Percentiles rank a stretch among this genome's conserved stretches.
Evolutionary conservation across 768 basidiomycete genomes (phyloP).

Genomic region (Fistulinella prunicolor): DNA sequence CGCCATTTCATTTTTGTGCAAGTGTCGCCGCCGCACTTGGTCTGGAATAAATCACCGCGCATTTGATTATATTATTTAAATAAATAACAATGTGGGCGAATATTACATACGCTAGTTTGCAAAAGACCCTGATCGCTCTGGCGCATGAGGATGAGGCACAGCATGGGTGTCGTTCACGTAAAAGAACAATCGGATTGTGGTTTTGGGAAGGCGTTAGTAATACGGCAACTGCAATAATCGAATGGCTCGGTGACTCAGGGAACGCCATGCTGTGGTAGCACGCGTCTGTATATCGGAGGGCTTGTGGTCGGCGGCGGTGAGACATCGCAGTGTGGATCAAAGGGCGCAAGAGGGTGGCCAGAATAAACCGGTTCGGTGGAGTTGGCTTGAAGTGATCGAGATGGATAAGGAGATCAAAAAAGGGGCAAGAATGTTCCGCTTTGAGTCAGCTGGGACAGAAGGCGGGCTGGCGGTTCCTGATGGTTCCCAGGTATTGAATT

Average conservation of each 20-base stretch:
- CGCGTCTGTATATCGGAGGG: neutral
- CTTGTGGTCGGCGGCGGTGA: slow-evolving; percentile 6
- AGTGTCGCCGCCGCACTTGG: neutral
- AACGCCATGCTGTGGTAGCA: slow-evolving; percentile 3
- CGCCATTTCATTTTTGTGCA: slow-evolving; percentile 12
- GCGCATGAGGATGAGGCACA: slow-evolving; percentile 7
- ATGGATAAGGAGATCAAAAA: slow-evolving; percentile 22
- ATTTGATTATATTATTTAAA: too few relatives aligned
- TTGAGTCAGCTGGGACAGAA: slow-evolving; percentile 26
- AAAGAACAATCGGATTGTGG: neutral
- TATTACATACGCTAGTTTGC: neutral
- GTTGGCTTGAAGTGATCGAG: slow-evolving; percentile 17
- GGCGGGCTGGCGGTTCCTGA: slow-evolving; percentile 27
- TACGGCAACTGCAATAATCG: slow-evolving; percentile 19
- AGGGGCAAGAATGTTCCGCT: slow-evolving; percentile 11
- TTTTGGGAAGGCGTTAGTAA: slow-evolving; percentile 6
- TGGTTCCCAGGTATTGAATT: slow-evolving; percentile 26
- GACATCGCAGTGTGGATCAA: slow-evolving; percentile 10
- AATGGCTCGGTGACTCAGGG: slow-evolving; percentile 1
- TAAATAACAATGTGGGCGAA: slow-evolving; percentile 4
- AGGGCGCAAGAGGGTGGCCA: slow-evolving; percentile 4
- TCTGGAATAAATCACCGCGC: neutral
- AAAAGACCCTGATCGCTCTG: too few relatives aligned
- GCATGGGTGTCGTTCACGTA: slow-evolving; percentile 12
- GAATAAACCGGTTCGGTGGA: slow-evolving; percentile 14